Conservation (phyloP, 768 basidiomycete genomes). For the Austroboletus festivus region DNA sequence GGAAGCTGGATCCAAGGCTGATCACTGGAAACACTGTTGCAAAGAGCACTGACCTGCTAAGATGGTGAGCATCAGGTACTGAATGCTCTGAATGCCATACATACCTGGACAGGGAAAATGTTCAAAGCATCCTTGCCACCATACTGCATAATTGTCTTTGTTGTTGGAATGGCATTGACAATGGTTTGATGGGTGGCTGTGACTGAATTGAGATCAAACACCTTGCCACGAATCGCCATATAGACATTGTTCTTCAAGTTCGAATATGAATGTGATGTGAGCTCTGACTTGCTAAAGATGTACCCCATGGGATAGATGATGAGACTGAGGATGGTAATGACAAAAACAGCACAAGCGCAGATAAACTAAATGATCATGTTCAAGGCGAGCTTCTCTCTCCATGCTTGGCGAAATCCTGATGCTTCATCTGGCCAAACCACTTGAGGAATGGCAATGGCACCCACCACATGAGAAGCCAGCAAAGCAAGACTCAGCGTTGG, state of each 20-base stretch:
- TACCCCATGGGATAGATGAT: conserved; percentile 95
- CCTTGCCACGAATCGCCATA: conserved; percentile 84
- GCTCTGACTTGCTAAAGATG: conserved; percentile 77
- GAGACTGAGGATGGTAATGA: conserved; percentile 82
- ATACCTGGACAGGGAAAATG: conserved; percentile 92
- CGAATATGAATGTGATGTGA: conserved; percentile 64
- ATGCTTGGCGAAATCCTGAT: conserved; percentile 91
- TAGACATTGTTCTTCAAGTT: conserved; percentile 72
- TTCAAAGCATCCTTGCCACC: conserved; percentile 72
- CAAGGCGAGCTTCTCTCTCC: conserved; percentile 94
- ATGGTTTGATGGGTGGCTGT: conserved; percentile 76
- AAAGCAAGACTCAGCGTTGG: conserved; percentile 84
- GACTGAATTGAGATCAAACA: conserved; percentile 65
- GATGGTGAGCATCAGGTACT: not conserved
- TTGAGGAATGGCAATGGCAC: conserved; percentile 68
- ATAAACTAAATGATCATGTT: conserved; percentile 96
- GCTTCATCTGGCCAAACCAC: conserved; percentile 88
- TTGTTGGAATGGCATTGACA: too few species aligned
- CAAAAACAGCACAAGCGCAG: conserved; percentile 85
- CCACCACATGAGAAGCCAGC: conserved; percentile 98
- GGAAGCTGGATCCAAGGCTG: too few species aligned
- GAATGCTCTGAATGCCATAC: conserved; percentile 12
- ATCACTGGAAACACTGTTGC: too few species aligned
- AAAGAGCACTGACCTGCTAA: conserved; percentile 46
- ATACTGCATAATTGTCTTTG: conserved; percentile 75